A percentile compares a stretch with the other conserved stretches of the same genome.
phyloP scores from a whole-genome alignment of 768 basidiomycete genomes.

The Neoboletus subvelutipes region DNA sequence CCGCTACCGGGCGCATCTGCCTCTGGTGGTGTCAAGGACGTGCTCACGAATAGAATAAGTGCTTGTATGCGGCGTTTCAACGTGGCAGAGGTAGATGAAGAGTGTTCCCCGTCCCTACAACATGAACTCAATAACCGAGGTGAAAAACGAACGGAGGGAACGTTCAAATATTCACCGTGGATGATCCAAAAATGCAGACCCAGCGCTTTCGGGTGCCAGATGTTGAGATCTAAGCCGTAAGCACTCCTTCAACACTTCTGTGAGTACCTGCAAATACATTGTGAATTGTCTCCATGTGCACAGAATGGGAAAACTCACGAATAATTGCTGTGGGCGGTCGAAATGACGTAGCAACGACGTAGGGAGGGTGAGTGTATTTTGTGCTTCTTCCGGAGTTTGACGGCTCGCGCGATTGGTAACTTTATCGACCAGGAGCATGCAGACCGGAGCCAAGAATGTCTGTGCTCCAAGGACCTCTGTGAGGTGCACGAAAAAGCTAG shows the following conservation, averaged over 20 bases:
- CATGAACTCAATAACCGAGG: background rate
- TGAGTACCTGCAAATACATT: conserved; percentile 49
- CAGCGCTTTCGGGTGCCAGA: conserved; percentile 36
- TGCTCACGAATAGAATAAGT: conserved; percentile 62
- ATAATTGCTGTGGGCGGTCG: conserved; percentile 45
- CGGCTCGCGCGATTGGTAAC: conserved; percentile 65
- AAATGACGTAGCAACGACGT: conserved; percentile 62
- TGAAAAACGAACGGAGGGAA: background rate
- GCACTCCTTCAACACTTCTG: conserved; percentile 66
- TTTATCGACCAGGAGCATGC: conserved; percentile 84
- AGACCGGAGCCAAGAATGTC: conserved; percentile 80
- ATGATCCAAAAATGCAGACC: conserved; percentile 55
- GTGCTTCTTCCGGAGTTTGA: conserved; percentile 59
- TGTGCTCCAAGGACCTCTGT: conserved; percentile 75
- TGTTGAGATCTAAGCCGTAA: conserved; percentile 51
- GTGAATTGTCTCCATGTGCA: background rate
- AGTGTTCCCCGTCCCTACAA: conserved; percentile 59
- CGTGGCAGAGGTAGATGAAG: conserved; percentile 41
- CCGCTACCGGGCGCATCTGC: background rate
- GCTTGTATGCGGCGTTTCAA: conserved; percentile 64
- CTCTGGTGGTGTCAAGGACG: conserved; percentile 43
- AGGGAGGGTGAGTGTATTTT: conserved; percentile 61
- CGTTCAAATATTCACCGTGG: conserved; percentile 39
- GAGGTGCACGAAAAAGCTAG: conserved; percentile 87
- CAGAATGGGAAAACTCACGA: conserved; percentile 38